A percentile compares a stretch with the other conserved stretches of the same genome.
Conservation (phyloP, 2,329 filamentous ascomycete species). For the Colletotrichum viniferum region DNA sequence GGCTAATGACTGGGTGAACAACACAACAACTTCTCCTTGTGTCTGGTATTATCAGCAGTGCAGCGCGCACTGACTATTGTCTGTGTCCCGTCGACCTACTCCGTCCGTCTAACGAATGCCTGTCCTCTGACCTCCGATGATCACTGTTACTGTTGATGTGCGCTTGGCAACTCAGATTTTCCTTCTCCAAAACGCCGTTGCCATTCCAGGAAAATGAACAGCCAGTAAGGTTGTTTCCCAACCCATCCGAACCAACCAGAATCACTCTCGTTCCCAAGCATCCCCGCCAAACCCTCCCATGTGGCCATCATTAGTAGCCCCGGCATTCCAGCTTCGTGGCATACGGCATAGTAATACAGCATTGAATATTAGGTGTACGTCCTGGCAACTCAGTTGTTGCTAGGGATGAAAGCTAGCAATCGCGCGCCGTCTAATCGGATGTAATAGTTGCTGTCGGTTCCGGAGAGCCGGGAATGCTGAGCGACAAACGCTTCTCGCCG, state of each 20-base stretch:
- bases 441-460: neutral
- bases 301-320: slow-evolving; percentile 7
- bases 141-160: neutral
- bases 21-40: neutral
- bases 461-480: neutral
- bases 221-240: neutral
- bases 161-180: neutral
- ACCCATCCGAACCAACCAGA: neutral
- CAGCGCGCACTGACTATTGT: neutral
- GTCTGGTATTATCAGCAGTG: neutral
- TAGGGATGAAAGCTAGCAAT: neutral
- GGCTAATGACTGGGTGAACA: neutral
- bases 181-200: slow-evolving; percentile 18
- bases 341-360: slow-evolving; percentile 14
- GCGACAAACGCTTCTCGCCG: neutral
- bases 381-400: neutral
- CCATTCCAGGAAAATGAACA: neutral
- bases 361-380: slow-evolving; percentile 10
- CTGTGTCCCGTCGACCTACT: neutral
- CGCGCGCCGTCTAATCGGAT: neutral
- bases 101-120: neutral
- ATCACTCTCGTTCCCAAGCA: neutral
- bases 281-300: neutral
- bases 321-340: neutral
- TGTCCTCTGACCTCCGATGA: neutral